phyloP scores from a whole-genome alignment of 371 early-diverging fungal species.

The Dinochytrium kinnereticum region DNA sequence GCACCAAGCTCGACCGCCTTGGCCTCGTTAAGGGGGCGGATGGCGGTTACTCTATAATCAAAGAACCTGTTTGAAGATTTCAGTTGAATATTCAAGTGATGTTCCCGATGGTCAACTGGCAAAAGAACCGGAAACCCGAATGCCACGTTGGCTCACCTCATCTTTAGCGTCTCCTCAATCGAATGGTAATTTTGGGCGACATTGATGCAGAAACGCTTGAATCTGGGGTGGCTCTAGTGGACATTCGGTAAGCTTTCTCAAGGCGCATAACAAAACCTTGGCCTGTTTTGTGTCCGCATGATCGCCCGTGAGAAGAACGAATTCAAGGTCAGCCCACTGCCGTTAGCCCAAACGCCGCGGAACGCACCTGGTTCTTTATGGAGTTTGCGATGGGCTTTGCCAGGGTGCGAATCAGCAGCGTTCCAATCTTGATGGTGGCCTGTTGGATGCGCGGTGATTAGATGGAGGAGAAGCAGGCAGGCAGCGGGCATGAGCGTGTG shows the following conservation, averaged over 20 bases:
- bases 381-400: conserved; percentile 84
- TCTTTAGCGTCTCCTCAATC: conserved; percentile 35
- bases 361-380: conserved; percentile 69
- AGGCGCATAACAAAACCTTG: background rate
- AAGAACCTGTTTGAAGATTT: conserved; percentile 40
- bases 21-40: conserved; percentile 84
- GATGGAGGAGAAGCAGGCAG: too few species aligned
- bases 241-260: background rate
- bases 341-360: background rate
- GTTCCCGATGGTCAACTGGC: background rate
- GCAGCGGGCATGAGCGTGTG: too few species aligned
- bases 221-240: conserved; percentile 44
- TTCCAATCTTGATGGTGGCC: conserved; percentile 58
- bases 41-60: conserved; percentile 76
- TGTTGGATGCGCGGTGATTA: too few species aligned
- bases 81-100: conserved; percentile 5
- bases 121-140: conserved; percentile 49
- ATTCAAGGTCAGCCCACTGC: background rate
- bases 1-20: conserved; percentile 89
- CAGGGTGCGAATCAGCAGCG: conserved; percentile 71
- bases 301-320: too few species aligned
- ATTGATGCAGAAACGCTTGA: conserved; percentile 64
- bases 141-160: conserved; percentile 29
- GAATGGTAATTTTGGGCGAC: conserved; percentile 65
- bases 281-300: too few species aligned